Evolutionary conservation across 352 stramenopile species (phyloP).

Genomic region (Globisporangium carolinianum): DNA sequence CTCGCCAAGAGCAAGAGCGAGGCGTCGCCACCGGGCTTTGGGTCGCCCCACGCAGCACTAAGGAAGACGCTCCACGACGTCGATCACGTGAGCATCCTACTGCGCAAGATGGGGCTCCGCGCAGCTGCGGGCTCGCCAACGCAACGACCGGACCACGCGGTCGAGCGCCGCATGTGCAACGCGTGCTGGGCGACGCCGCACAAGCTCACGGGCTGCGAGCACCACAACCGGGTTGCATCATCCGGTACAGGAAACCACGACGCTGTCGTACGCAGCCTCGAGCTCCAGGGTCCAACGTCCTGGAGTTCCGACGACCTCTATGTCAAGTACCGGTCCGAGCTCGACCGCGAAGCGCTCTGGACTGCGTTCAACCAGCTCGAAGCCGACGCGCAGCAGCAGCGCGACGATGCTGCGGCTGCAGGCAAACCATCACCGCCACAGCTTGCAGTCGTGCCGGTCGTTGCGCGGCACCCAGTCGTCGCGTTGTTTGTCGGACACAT

Average conservation of each 20-base stretch:
- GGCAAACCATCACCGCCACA: conserved; percentile 13
- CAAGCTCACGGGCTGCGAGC: conserved; percentile 58
- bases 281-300: conserved; percentile 69
- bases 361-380: conserved; percentile 37
- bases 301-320: conserved; percentile 80
- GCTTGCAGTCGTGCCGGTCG: conserved; percentile 37
- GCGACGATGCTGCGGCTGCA: background rate
- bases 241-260: conserved; percentile 15
- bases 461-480: conserved; percentile 65
- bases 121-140: conserved; percentile 21
- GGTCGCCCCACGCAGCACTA: conserved; percentile 21
- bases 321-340: conserved; percentile 71
- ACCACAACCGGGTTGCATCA: conserved; percentile 32
- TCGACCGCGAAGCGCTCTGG: conserved; percentile 62
- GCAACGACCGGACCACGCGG: conserved; percentile 49
- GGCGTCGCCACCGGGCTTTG: conserved; percentile 11
- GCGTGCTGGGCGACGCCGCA: conserved; percentile 62
- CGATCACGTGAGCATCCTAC: conserved; percentile 60
- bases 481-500: conserved; percentile 50
- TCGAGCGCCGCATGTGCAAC: conserved; percentile 78
- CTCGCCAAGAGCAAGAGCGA: conserved; percentile 45
- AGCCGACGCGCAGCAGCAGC: conserved; percentile 11
- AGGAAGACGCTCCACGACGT: conserved; percentile 63
- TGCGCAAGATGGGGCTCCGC: conserved; percentile 66
- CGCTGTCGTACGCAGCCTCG: conserved; percentile 16